phyloP scores from a whole-genome alignment of 2,329 filamentous ascomycete genomes.

The Fusarium hainanense region DNA sequence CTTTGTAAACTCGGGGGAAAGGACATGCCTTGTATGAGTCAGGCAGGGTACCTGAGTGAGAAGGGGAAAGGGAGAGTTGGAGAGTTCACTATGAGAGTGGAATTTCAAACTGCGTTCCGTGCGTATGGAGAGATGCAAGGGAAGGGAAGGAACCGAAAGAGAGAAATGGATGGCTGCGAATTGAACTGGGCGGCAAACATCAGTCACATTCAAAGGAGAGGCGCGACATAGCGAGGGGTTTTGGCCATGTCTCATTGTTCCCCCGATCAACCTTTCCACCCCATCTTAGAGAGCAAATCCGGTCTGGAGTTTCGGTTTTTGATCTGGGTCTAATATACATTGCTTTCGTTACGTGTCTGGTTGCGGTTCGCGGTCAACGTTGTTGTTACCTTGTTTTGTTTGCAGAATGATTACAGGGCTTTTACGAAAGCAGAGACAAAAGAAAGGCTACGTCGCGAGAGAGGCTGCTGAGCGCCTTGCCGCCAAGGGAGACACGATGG shows the following conservation, averaged over 20 bases:
- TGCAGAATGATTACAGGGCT: conserved; percentile 1
- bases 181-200: conserved; percentile 36
- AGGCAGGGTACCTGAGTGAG: conserved; percentile 28
- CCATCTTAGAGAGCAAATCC: conserved; percentile 55
- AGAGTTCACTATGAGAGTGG: conserved; percentile 29
- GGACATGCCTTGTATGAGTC: conserved; percentile 28
- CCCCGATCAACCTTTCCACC: conserved; percentile 44
- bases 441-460: conserved; percentile 20
- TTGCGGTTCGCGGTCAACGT: conserved; percentile 24
- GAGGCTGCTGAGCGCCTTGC: not conserved
- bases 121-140: conserved; percentile 11
- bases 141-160: conserved; percentile 24
- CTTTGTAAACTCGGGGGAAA: conserved; percentile 39
- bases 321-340: conserved; percentile 58
- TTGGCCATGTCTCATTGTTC: conserved; percentile 44
- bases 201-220: conserved; percentile 38
- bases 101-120: conserved; percentile 15
- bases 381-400: conserved; percentile 17
- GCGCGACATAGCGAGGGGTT: conserved; percentile 38
- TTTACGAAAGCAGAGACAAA: not conserved
- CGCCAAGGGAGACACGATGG: not conserved
- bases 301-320: conserved; percentile 62
- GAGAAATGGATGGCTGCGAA: conserved; percentile 30
- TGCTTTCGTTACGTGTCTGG: conserved; percentile 44
- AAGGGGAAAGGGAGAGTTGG: conserved; percentile 22